A percentile compares a stretch with the other conserved stretches of the same genome.
Evolutionary conservation across 75 land plant species (phyloP).

Genomic region (Cupressus sempervirens): DNA sequence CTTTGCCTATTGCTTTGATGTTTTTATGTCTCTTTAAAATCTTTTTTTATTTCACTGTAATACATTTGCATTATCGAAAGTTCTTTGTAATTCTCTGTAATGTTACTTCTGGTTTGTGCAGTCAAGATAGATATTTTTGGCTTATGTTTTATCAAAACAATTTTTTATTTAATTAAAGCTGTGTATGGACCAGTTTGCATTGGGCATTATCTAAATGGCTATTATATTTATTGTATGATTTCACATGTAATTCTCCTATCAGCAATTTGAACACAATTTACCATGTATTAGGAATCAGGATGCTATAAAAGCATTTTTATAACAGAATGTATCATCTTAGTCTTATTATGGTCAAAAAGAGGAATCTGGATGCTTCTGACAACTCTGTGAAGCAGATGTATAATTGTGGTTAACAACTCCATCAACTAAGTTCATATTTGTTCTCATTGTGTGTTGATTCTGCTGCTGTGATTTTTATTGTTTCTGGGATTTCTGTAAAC

Average conservation of each 20-base stretch:
- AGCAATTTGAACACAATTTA: neutral
- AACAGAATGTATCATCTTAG: neutral
- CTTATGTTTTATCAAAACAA: neutral
- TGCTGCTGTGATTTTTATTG: neutral
- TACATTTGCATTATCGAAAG: neutral
- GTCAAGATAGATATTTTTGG: neutral
- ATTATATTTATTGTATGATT: neutral
- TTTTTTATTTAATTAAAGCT: neutral
- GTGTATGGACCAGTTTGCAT: neutral
- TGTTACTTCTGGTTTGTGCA: neutral
- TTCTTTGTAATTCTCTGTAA: neutral
- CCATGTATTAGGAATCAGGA: neutral
- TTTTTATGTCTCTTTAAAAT: neutral
- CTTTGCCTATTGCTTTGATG: neutral
- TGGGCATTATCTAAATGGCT: neutral
- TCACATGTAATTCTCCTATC: neutral
- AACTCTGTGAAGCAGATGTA: neutral
- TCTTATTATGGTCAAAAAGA: neutral
- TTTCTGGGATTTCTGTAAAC: neutral
- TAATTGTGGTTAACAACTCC: neutral
- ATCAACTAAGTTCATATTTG: neutral
- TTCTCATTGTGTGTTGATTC: neutral
- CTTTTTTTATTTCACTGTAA: neutral
- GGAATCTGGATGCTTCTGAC: neutral
- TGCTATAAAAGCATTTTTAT: neutral